phyloP scores from a whole-genome alignment of 2,329 filamentous ascomycete species.

The Dryadomyces sulphureus region DNA sequence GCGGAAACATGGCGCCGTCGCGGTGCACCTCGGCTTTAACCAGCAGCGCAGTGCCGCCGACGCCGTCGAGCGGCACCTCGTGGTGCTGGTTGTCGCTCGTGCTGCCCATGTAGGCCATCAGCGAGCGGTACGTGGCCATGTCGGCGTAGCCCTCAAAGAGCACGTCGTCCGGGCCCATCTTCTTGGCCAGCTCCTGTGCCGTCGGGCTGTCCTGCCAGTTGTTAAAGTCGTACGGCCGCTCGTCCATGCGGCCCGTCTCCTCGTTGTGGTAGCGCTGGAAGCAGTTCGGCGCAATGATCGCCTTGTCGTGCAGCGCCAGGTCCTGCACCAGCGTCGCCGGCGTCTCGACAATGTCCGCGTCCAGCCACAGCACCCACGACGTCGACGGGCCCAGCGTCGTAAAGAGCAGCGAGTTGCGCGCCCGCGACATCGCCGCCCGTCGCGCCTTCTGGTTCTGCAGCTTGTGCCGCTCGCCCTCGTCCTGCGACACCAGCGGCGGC shows the following conservation, averaged over 20 bases:
- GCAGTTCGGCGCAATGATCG: slow-evolving; percentile 91
- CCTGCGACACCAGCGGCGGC: slow-evolving; percentile 62
- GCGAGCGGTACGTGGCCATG: slow-evolving; percentile 76
- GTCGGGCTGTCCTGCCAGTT: slow-evolving; percentile 86
- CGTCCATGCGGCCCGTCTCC: slow-evolving; percentile 52
- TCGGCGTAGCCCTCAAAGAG: slow-evolving; percentile 86
- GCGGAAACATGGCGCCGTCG: slow-evolving; percentile 96
- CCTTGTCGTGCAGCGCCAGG: slow-evolving; percentile 70
- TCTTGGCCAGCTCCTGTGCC: slow-evolving; percentile 57
- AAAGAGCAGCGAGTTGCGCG: slow-evolving; percentile 87
- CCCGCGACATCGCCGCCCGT: slow-evolving; percentile 80
- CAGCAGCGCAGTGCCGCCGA: slow-evolving; percentile 80
- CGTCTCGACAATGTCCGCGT: slow-evolving; percentile 82
- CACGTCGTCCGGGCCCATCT: slow-evolving; percentile 85
- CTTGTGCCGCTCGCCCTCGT: slow-evolving; percentile 82
- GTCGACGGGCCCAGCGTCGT: slow-evolving; percentile 83
- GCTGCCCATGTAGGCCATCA: slow-evolving; percentile 74
- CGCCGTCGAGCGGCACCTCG: slow-evolving; percentile 73
- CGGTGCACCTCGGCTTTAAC: slow-evolving; percentile 96
- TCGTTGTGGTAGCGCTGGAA: slow-evolving; percentile 71
- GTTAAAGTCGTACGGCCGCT: slow-evolving; percentile 91
- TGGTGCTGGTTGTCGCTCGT: slow-evolving; percentile 40
- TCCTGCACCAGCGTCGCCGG: slow-evolving; percentile 80
- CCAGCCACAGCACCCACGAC: slow-evolving; percentile 94
- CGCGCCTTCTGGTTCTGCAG: slow-evolving; percentile 77